Evolutionary conservation across 768 basidiomycete species (phyloP).

Genomic region (Dictyophora rubrovolvata): DNA sequence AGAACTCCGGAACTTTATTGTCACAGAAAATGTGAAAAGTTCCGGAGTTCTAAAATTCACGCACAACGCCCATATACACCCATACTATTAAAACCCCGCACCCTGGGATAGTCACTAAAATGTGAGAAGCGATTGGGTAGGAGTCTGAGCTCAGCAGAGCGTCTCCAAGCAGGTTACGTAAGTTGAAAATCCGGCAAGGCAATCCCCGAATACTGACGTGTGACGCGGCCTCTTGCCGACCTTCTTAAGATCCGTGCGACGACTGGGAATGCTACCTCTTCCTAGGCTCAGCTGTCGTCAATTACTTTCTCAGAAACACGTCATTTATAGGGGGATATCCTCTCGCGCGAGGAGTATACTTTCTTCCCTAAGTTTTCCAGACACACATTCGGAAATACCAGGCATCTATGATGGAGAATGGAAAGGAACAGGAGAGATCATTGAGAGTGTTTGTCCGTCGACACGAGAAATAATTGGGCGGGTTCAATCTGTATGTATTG

Average conservation of each 20-base stretch:
- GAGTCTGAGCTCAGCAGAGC: no score
- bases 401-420: constrained; percentile 82
- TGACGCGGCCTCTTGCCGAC: no score
- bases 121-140: no score
- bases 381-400: constrained; percentile 33
- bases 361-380: constrained; percentile 48
- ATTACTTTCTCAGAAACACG: background rate
- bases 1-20: no score
- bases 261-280: background rate
- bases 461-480: constrained; percentile 79
- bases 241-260: background rate
- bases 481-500: constrained; percentile 52
- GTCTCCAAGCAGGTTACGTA: no score
- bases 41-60: no score
- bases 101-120: no score
- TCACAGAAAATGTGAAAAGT: no score
- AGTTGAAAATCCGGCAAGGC: no score
- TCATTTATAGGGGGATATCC: constrained; percentile 37
- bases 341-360: constrained; percentile 61
- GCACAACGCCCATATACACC: no score
- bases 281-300: background rate
- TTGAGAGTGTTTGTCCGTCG: constrained; percentile 69
- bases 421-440: constrained; percentile 61
- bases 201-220: no score
- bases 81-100: no score